phyloP scores from a whole-genome alignment of 768 basidiomycete species.

The Cantharellus anzutake region DNA sequence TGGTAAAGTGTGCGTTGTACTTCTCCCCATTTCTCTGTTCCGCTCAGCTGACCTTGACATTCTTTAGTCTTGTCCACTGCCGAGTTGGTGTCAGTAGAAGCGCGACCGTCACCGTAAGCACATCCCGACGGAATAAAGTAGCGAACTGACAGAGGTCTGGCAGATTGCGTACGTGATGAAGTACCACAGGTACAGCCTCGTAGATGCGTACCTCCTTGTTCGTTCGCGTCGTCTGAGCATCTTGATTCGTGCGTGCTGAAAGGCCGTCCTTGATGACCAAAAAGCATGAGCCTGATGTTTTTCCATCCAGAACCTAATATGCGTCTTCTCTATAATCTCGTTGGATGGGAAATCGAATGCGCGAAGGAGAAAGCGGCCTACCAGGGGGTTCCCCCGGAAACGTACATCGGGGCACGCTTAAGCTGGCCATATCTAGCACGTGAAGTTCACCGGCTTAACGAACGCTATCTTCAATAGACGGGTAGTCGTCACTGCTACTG shows the following conservation, averaged over 20 bases:
- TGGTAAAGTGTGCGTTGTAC: slow-evolving; percentile 38
- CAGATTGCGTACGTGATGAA: slow-evolving; percentile 97
- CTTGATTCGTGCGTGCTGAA: slow-evolving; percentile 11
- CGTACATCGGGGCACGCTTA: slow-evolving; percentile 41
- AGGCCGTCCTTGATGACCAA: neutral
- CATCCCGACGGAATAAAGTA: neutral
- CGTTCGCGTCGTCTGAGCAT: slow-evolving; percentile 67
- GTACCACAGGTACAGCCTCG: slow-evolving; percentile 62
- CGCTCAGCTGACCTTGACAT: neutral
- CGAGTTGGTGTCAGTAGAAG: slow-evolving; percentile 96
- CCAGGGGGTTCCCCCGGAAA: slow-evolving; percentile 18
- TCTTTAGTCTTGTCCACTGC: slow-evolving; percentile 58
- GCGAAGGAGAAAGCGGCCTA: slow-evolving; percentile 36
- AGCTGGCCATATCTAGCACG: slow-evolving; percentile 73
- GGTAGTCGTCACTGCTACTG: slow-evolving; percentile 6
- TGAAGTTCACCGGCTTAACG: slow-evolving; percentile 72
- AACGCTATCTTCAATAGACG: slow-evolving; percentile 45
- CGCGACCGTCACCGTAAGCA: slow-evolving; percentile 72
- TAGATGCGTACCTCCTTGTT: slow-evolving; percentile 86
- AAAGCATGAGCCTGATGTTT: neutral
- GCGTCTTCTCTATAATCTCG: slow-evolving; percentile 83
- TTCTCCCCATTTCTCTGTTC: neutral
- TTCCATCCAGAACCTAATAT: slow-evolving; percentile 57
- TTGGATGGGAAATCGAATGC: slow-evolving; percentile 89
- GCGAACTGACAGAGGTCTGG: neutral